phyloP scores from a whole-genome alignment of 2,329 filamentous ascomycete genomes.

The Zarea fungicola region DNA sequence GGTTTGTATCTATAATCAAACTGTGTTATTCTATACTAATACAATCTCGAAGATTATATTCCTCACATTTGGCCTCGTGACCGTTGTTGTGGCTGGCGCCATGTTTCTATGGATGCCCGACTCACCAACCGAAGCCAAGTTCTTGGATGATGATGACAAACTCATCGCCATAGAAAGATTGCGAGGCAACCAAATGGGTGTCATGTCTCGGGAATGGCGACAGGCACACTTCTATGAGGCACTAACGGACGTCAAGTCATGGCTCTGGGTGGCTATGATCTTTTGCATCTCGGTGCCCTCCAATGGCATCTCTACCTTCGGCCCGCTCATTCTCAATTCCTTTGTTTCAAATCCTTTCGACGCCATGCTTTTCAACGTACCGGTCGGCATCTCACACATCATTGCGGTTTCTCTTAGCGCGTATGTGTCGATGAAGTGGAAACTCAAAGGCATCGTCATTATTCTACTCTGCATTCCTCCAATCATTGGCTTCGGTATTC shows the following conservation, averaged over 20 bases:
- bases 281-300: constrained; percentile 53
- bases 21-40: neutral
- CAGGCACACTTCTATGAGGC: constrained; percentile 49
- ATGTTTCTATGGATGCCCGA: constrained; percentile 46
- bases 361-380: constrained; percentile 57
- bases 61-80: constrained; percentile 47
- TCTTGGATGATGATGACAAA: constrained; percentile 46
- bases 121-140: constrained; percentile 45
- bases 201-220: constrained; percentile 47
- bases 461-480: constrained; percentile 51
- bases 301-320: constrained; percentile 54
- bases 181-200: constrained; percentile 50
- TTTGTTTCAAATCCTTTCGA: constrained; percentile 54
- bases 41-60: constrained; percentile 45
- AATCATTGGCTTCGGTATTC: constrained; percentile 50
- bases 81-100: constrained; percentile 39
- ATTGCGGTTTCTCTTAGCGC: constrained; percentile 53
- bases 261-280: constrained; percentile 51
- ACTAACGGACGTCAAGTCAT: constrained; percentile 53
- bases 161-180: constrained; percentile 49
- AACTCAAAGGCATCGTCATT: constrained; percentile 53
- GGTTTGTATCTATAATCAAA: constrained; percentile 22
- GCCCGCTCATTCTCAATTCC: constrained; percentile 52
- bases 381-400: constrained; percentile 55
- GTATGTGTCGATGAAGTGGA: constrained; percentile 48